Percentiles rank a stretch among this genome's conserved stretches.
These are phyloP conservation scores for Aspergillus mulundensis DNA, from an alignment of 495 filamentous ascomycete genomes.

Conservation along the genomic window DNA sequence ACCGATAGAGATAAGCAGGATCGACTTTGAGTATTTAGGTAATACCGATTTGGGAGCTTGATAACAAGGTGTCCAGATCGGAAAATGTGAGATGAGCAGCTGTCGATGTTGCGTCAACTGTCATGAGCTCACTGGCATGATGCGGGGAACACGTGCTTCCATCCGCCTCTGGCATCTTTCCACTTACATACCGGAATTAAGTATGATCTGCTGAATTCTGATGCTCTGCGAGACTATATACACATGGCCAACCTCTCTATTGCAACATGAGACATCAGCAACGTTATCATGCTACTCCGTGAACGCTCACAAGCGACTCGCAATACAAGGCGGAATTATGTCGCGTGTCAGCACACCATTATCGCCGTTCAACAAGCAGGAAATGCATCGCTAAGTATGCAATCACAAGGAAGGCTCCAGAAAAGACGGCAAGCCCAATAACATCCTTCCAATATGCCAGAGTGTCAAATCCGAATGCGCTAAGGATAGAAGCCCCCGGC, in stretches of 20 bases:
- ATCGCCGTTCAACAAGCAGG: conserved; percentile 87
- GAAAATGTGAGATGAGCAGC: background rate
- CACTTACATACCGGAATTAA: background rate
- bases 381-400: conserved; percentile 93
- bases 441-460: conserved; percentile 82
- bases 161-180: conserved; percentile 13
- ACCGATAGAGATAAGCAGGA: background rate
- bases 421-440: conserved; percentile 75
- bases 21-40: background rate
- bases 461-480: conserved; percentile 86
- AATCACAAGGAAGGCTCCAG: conserved; percentile 76
- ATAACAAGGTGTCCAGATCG: background rate
- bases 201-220: background rate
- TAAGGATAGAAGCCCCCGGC: conserved; percentile 89
- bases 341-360: conserved; percentile 14
- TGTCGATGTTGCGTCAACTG: background rate
- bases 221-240: background rate
- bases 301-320: background rate
- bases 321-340: background rate
- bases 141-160: conserved; percentile 30
- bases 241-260: background rate
- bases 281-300: background rate
- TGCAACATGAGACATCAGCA: background rate
- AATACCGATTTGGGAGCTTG: background rate
- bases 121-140: conserved; percentile 20